Percentiles rank a stretch among this genome's conserved stretches.
Evolutionary conservation across 2,329 filamentous ascomycete genomes (phyloP).

Genomic region (Hypoxylon sp.): DNA sequence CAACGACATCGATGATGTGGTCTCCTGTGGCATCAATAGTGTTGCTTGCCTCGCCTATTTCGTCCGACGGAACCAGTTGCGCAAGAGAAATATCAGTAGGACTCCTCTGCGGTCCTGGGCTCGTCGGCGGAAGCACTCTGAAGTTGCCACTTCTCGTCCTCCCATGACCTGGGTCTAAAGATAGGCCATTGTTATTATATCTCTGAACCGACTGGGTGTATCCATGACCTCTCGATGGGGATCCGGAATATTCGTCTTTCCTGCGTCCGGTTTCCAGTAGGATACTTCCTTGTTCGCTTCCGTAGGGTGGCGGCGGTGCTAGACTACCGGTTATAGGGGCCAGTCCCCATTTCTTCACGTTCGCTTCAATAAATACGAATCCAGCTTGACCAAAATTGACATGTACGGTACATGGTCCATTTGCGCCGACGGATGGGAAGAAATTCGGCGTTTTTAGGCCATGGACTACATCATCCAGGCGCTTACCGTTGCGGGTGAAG

Average conservation of each 20-base stretch:
- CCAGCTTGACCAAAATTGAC: slow-evolving; percentile 98
- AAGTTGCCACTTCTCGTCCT: slow-evolving; percentile 82
- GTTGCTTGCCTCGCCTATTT: slow-evolving; percentile 74
- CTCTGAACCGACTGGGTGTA: slow-evolving; percentile 56
- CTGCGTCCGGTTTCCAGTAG: slow-evolving; percentile 82
- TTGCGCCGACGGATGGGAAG: slow-evolving; percentile 96
- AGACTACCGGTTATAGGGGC: slow-evolving; percentile 95
- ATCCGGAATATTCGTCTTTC: slow-evolving; percentile 63
- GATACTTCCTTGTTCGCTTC: slow-evolving; percentile 96
- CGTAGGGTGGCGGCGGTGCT: slow-evolving; percentile 94
- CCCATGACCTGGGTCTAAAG: slow-evolving; percentile 70
- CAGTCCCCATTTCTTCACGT: slow-evolving; percentile 99
- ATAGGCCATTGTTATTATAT: slow-evolving; percentile 49
- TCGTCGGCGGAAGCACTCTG: slow-evolving; percentile 77
- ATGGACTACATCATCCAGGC: slow-evolving; percentile 91
- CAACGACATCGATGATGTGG: slow-evolving; percentile 50
- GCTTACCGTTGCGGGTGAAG: slow-evolving; percentile 98
- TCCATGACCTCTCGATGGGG: slow-evolving; percentile 56
- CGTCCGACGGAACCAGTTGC: slow-evolving; percentile 77
- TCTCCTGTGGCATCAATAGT: slow-evolving; percentile 49
- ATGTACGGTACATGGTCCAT: slow-evolving; percentile 89
- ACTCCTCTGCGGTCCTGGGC: slow-evolving; percentile 86
- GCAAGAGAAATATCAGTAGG: slow-evolving; percentile 96
- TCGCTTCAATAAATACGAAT: slow-evolving; percentile 98
- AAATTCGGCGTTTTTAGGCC: slow-evolving; percentile 95